These are phyloP conservation scores for Rhododendron simsii DNA, from an alignment of 148 eudicot species.

Conservation along the genomic window DNA sequence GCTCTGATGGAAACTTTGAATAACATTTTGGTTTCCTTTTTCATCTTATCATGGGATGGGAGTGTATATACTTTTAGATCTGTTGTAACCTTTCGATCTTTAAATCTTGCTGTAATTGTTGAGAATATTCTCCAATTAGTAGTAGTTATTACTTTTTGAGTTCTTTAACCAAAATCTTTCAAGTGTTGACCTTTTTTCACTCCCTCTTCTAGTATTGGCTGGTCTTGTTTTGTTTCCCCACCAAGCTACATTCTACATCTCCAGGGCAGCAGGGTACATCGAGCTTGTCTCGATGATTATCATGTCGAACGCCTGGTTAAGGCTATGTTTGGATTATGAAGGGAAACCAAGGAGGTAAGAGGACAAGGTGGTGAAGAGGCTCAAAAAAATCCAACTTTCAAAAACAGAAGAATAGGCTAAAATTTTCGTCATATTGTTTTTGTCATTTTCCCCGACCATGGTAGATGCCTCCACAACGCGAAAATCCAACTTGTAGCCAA, in stretches of 20 bases:
- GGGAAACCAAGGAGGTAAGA: not conserved
- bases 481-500: not conserved
- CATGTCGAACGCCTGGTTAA: not conserved
- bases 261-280: not conserved
- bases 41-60: not conserved
- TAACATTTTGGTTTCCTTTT: not conserved
- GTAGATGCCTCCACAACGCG: not conserved
- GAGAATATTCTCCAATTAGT: not conserved
- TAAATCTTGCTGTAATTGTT: not conserved
- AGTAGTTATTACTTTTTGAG: not conserved
- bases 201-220: not conserved
- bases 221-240: not conserved
- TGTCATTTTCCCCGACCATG: no score
- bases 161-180: not conserved
- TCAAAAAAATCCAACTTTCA: no score
- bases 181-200: not conserved
- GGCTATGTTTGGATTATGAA: not conserved
- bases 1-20: not conserved
- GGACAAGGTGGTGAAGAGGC: no score
- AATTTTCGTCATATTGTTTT: not conserved
- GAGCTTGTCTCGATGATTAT: not conserved
- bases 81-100: not conserved
- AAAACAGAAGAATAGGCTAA: not conserved
- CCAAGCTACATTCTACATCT: not conserved
- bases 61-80: conserved; percentile 16